Conservation (phyloP, 805 yeast species). For the Sporopachydermia quercuum region DNA sequence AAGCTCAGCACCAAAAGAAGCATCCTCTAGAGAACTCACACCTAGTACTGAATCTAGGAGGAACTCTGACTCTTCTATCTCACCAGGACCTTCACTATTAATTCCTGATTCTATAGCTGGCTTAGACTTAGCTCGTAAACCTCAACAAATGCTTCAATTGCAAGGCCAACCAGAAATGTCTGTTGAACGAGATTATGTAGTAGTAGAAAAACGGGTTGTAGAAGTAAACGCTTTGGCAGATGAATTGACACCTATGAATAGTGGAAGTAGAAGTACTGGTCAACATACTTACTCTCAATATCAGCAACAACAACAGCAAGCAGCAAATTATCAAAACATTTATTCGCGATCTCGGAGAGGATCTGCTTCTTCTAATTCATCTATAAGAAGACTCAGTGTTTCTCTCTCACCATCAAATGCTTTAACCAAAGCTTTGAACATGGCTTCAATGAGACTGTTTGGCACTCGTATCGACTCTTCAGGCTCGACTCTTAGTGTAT, state of each 20-base stretch:
- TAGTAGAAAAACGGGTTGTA: slow-evolving; percentile 86
- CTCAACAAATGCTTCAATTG: not conserved
- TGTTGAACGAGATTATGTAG: slow-evolving; percentile 79
- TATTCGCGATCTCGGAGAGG: not conserved
- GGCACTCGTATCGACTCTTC: slow-evolving; percentile 26
- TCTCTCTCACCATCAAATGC: slow-evolving; percentile 60
- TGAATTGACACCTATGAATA: slow-evolving; percentile 51
- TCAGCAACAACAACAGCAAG: slow-evolving; percentile 10
- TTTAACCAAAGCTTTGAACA: slow-evolving; percentile 69
- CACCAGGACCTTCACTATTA: not conserved
- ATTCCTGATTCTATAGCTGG: slow-evolving; percentile 1
- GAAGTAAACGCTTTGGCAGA: slow-evolving; percentile 95
- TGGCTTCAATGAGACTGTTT: slow-evolving; percentile 78
- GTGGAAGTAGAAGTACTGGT: slow-evolving; percentile 26
- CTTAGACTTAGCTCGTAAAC: not conserved
- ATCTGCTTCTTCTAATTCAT: not conserved
- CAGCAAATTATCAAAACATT: not conserved
- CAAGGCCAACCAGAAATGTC: slow-evolving; percentile 26
- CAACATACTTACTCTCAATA: slow-evolving; percentile 1
- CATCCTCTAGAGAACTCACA: not conserved
- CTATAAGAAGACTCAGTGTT: not conserved
- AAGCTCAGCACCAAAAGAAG: not conserved
- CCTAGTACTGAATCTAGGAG: not conserved
- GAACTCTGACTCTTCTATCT: not conserved
- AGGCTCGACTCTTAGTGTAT: slow-evolving; percentile 2